Evolutionary conservation across 1,139 yeast species (phyloP).

Genomic region (Debaryomyces fabryi): DNA sequence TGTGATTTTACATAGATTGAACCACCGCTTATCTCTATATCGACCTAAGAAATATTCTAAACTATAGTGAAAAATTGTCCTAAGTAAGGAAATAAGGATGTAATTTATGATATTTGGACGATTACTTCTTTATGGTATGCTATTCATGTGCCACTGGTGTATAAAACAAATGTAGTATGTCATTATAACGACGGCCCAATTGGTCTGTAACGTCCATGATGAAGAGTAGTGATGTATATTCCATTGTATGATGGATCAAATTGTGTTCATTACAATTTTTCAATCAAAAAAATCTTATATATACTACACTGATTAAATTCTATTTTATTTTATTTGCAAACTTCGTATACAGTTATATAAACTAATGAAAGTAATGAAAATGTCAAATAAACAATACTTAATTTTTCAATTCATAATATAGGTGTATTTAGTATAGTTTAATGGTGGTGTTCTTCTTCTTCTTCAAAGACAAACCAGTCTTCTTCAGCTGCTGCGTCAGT

Average conservation of each 20-base stretch:
- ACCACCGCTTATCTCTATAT: neutral
- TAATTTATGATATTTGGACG: neutral
- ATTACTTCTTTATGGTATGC: neutral
- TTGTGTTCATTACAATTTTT: neutral
- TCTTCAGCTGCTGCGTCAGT: constrained; percentile 57
- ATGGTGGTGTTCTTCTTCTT: constrained; percentile 72
- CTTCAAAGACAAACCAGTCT: constrained; percentile 85
- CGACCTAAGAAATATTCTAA: too few species aligned
- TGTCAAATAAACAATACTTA: constrained; percentile 3
- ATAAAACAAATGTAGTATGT: neutral
- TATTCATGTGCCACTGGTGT: too few species aligned
- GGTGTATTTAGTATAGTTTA: constrained; percentile 16
- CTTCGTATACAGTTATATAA: constrained; percentile 6
- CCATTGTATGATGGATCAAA: neutral
- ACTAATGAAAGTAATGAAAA: constrained; percentile 2
- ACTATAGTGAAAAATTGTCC: too few species aligned
- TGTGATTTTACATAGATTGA: too few species aligned
- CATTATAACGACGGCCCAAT: neutral
- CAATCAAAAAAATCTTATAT: neutral
- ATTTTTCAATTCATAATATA: constrained; percentile 7
- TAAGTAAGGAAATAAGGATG: neutral
- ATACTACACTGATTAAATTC: constrained; percentile 1
- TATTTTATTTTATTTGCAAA: constrained; percentile 3
- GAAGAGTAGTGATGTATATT: neutral
- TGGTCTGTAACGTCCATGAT: neutral